Evolutionary conservation across 495 filamentous ascomycete genomes (phyloP).

Genomic region (Filosporella fistucella): DNA sequence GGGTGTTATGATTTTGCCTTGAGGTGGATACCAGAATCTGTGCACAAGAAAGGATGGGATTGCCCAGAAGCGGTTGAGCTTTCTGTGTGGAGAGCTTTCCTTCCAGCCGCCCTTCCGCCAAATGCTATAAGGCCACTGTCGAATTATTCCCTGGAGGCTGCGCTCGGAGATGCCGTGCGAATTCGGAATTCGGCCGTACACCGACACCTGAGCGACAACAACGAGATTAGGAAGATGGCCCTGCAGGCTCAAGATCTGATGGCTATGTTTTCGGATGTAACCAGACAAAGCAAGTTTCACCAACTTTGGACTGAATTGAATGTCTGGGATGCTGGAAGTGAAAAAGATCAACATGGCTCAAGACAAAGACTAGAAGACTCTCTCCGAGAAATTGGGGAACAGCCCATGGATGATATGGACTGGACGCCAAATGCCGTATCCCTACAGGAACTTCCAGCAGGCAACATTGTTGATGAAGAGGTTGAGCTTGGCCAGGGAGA

Average conservation of each 20-base stretch:
- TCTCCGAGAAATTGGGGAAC: conserved; percentile 18
- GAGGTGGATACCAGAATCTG: conserved; percentile 29
- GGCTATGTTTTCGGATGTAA: conserved; percentile 21
- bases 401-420: conserved; percentile 24
- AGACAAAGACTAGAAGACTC: conserved; percentile 11
- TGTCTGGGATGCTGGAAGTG: conserved; percentile 14
- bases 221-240: conserved; percentile 20
- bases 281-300: conserved; percentile 17
- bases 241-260: conserved; percentile 19
- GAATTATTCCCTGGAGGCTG: conserved; percentile 13
- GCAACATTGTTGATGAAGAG: not conserved
- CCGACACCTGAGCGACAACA: conserved; percentile 21
- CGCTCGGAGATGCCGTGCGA: conserved; percentile 15
- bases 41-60: conserved; percentile 28
- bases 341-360: conserved; percentile 6
- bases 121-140: conserved; percentile 11
- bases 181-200: conserved; percentile 23
- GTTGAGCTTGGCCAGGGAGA: conserved; percentile 2
- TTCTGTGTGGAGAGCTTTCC: conserved; percentile 28
- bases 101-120: conserved; percentile 12
- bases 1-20: conserved; percentile 35
- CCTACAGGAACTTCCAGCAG: conserved; percentile 14
- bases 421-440: conserved; percentile 23
- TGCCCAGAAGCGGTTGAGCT: conserved; percentile 37
- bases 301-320: conserved; percentile 12